These are phyloP conservation scores for Ilyonectria mors-panacis DNA, from an alignment of 2,329 filamentous ascomycete genomes.

Conservation along the genomic window DNA sequence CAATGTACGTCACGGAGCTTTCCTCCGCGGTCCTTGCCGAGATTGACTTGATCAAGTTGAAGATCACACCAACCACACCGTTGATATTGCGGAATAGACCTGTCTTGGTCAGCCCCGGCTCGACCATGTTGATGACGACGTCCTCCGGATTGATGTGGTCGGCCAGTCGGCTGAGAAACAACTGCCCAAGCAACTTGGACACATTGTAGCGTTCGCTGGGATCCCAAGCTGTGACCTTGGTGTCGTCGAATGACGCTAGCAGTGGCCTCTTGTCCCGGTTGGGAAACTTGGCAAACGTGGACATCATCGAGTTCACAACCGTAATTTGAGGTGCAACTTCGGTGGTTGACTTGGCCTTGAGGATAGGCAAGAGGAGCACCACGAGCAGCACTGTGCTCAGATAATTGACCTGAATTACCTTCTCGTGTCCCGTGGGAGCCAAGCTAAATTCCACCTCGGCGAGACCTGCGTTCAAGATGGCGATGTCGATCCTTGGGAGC, in stretches of 20 bases:
- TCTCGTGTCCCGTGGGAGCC: slow-evolving; percentile 37
- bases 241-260: slow-evolving; percentile 43
- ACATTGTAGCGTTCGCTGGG: slow-evolving; percentile 39
- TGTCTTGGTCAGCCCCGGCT: slow-evolving; percentile 48
- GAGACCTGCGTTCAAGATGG: slow-evolving; percentile 30
- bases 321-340: slow-evolving; percentile 39
- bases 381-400: slow-evolving; percentile 40
- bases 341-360: slow-evolving; percentile 30
- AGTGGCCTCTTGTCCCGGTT: slow-evolving; percentile 37
- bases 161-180: slow-evolving; percentile 55
- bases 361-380: slow-evolving; percentile 33
- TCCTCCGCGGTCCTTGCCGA: slow-evolving; percentile 50
- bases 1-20: slow-evolving; percentile 62
- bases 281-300: slow-evolving; percentile 41
- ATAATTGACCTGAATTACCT: slow-evolving; percentile 44
- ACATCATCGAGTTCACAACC: slow-evolving; percentile 47
- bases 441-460: slow-evolving; percentile 13
- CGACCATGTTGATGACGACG: slow-evolving; percentile 52
- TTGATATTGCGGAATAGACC: slow-evolving; percentile 27
- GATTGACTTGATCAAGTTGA: slow-evolving; percentile 28
- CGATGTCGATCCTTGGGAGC: slow-evolving; percentile 15
- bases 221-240: slow-evolving; percentile 37
- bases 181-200: slow-evolving; percentile 49
- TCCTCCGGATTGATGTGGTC: slow-evolving; percentile 51
- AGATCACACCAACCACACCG: background rate